Evolutionary conservation across 805 yeast species (phyloP).

Genomic region (Spathaspora gorwiae): DNA sequence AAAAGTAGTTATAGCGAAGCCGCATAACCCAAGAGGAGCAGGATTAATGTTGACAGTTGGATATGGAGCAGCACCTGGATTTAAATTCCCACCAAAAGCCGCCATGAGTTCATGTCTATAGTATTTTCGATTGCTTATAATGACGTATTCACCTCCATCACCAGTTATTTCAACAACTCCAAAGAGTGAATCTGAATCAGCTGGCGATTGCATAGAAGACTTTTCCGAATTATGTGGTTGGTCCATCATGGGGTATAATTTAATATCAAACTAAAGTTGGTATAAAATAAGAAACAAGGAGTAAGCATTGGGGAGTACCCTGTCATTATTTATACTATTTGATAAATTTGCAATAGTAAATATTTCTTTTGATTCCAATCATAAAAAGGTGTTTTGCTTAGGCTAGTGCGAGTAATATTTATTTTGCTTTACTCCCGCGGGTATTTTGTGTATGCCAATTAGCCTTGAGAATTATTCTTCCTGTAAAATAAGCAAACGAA

Average conservation of each 20-base stretch:
- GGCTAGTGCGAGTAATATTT: too few relatives aligned
- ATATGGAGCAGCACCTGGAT: slow-evolving; percentile 28
- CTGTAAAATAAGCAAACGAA: too few relatives aligned
- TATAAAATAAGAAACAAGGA: too few relatives aligned
- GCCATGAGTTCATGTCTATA: slow-evolving; percentile 30
- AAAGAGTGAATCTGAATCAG: background rate
- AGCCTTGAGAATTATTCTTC: too few relatives aligned
- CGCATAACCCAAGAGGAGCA: slow-evolving; percentile 59
- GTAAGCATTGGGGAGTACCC: too few relatives aligned
- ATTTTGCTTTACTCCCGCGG: too few relatives aligned
- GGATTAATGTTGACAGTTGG: slow-evolving; percentile 60
- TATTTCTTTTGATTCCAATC: too few relatives aligned
- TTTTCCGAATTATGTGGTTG: slow-evolving; percentile 4
- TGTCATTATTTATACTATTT: too few relatives aligned
- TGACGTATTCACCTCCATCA: slow-evolving; percentile 27
- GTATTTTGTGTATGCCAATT: too few relatives aligned
- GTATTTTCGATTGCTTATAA: slow-evolving; percentile 27
- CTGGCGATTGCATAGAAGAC: background rate
- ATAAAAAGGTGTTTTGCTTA: too few relatives aligned
- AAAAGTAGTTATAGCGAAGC: slow-evolving; percentile 61
- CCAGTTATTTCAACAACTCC: slow-evolving; percentile 16
- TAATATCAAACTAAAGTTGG: slow-evolving; percentile 3
- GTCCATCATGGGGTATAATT: background rate
- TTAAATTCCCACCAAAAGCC: slow-evolving; percentile 35
- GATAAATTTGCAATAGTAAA: too few relatives aligned